Conservation (phyloP, 1,284 basidiomycete species). For the Ceratobasidium sp. region DNA sequence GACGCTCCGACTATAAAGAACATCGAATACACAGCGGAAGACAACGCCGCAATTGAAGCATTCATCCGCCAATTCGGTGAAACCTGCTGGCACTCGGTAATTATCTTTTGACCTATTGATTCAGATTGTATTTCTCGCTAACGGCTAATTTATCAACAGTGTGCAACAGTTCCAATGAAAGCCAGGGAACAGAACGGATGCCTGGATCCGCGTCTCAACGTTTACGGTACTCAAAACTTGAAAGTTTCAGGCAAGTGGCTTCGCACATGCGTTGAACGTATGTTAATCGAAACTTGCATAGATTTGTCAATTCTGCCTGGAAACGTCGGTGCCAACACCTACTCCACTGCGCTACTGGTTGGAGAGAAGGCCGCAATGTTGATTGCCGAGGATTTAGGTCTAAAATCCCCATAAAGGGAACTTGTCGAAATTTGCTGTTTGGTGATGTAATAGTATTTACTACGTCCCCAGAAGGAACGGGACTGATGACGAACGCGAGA, state of each 20-base stretch:
- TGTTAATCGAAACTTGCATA: background rate
- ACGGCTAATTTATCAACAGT: too few relatives aligned
- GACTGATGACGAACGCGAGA: too few relatives aligned
- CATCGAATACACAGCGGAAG: slow-evolving; percentile 53
- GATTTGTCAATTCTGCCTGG: slow-evolving; percentile 34
- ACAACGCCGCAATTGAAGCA: slow-evolving; percentile 52
- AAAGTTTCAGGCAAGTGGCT: slow-evolving; percentile 65
- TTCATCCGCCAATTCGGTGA: slow-evolving; percentile 39
- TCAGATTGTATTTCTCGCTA: background rate
- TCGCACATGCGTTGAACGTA: background rate
- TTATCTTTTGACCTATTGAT: background rate
- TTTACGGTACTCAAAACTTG: slow-evolving; percentile 70
- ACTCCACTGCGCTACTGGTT: slow-evolving; percentile 29
- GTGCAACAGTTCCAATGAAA: slow-evolving; percentile 77
- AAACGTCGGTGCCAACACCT: slow-evolving; percentile 38
- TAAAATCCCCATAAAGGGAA: slow-evolving; percentile 2
- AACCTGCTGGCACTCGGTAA: slow-evolving; percentile 44
- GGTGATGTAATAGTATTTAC: too few relatives aligned
- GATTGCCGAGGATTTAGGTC: slow-evolving; percentile 41
- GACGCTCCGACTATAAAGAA: slow-evolving; percentile 52
- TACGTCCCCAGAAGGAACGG: too few relatives aligned
- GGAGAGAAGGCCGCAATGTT: slow-evolving; percentile 40
- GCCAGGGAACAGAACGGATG: slow-evolving; percentile 69
- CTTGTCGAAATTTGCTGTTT: too few relatives aligned
- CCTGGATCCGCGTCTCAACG: slow-evolving; percentile 71